Base-by-base conservation (phyloP, 495 filamentous ascomycete species). In the Clavariopsis aquatica region DNA sequence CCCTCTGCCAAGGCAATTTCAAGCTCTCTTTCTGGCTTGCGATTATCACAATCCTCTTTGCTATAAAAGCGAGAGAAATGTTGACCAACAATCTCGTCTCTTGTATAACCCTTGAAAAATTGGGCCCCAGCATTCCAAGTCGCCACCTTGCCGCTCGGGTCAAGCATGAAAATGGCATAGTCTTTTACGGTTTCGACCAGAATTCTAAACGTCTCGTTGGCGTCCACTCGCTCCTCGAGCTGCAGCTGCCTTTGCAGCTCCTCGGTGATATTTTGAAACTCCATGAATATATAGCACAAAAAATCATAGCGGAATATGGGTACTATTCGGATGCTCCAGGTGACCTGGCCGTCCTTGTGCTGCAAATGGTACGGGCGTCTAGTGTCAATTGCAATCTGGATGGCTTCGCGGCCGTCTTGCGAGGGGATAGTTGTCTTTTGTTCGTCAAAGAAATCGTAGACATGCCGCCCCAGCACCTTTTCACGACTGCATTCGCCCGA, bases 131-230 rank as follows among this genome's bases (percentile, higher is more conserved):
- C 72, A 52, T 88, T 88, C 85, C 85, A 88, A 0, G 84, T 87
- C 2, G 77, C 79, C 24, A 88, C 81, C 59, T 80, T 66, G 26
- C 85, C 85, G 8, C 75, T 72, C 0, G 82, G 80, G 57, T 88
- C 84, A 34, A 88, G 76, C 72, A 88, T 84, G 68, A 87, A 88
- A 60, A 88, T 88, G 49, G 84, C 85, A 64, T 87, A 88, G 62
- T 87, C 85, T 68, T 84, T 85, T 60, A 87, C 83, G 0, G 82
- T 82, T 60, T 87, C 79, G n/a, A 88, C 76, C 8, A 88, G 74
- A 43, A 85, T 79, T n/a, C 80, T 82, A 66, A 85, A 85, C 0
- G 83, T 84, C 69, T 87, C 84, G 60, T 85, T 83, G 34, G 80
- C 69, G 62, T 79, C 78, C 0, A 77, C 58, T 10, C 83, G 79